Conservation (phyloP, 148 eudicot genomes). For the Linanthus parryae region DNA sequence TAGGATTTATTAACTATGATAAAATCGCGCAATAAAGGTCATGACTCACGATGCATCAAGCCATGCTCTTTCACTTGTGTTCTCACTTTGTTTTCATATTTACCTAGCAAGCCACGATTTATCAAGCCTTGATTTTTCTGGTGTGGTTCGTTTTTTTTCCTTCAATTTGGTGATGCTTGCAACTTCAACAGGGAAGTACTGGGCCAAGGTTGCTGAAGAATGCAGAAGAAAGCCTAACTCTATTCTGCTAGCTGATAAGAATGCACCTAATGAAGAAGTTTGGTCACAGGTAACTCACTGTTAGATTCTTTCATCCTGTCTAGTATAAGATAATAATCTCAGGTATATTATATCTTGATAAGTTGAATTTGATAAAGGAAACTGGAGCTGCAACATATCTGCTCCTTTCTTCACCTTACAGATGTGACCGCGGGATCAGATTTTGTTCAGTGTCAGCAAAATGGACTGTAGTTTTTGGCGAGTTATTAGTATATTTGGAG, state of each 20-base stretch:
- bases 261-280: constrained; percentile 98
- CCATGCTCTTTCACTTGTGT: neutral
- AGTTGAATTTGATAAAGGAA: no score
- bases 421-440: neutral
- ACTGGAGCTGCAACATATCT: neutral
- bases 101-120: no score
- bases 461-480: neutral
- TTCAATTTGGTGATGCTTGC: neutral
- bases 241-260: constrained; percentile 93
- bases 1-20: neutral
- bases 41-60: no score
- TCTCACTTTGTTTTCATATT: neutral
- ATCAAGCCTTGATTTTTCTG: neutral
- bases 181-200: constrained; percentile 56
- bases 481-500: no score
- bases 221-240: constrained; percentile 58
- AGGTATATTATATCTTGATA: no score
- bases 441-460: neutral
- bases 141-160: neutral
- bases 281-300: constrained; percentile 64
- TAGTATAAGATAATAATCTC: neutral
- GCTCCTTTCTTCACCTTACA: neutral
- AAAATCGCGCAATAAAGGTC: no score
- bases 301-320: neutral
- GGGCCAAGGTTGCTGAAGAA: constrained; percentile 76